Evolutionary conservation across 2,329 filamentous ascomycete species (phyloP).

Genomic region (Dothidotthia symphoricarpi): DNA sequence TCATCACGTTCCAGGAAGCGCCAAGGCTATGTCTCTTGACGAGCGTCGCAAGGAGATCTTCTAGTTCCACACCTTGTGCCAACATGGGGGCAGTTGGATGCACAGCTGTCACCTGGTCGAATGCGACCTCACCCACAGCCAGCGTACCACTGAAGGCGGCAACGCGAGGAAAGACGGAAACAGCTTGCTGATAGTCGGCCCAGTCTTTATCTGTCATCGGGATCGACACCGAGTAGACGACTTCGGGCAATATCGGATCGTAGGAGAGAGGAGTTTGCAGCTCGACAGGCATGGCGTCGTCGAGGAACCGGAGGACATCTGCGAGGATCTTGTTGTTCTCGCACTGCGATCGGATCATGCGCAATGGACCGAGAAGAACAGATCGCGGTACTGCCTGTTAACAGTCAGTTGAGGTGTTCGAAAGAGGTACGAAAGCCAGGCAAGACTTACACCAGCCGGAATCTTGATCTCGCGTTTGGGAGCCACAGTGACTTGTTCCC

Average conservation of each 20-base stretch:
- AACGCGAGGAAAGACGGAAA: constrained; percentile 9
- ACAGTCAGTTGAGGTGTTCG: neutral
- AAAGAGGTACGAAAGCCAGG: too few relatives aligned
- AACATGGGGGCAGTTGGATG: neutral
- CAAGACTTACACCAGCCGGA: neutral
- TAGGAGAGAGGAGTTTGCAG: constrained; percentile 3
- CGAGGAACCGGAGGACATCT: constrained; percentile 7
- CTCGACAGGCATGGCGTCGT: constrained; percentile 8
- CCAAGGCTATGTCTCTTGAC: neutral
- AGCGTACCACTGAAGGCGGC: constrained; percentile 10
- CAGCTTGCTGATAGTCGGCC: constrained; percentile 9
- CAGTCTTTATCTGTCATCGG: constrained; percentile 14
- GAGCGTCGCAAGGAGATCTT: neutral
- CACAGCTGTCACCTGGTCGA: constrained; percentile 8
- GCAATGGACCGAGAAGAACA: constrained; percentile 13
- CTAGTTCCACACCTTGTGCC: neutral
- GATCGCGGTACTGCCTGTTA: constrained; percentile 1
- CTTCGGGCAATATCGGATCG: constrained; percentile 9
- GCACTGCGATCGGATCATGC: constrained; percentile 6
- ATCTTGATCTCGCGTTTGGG: neutral
- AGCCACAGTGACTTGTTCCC: too few relatives aligned
- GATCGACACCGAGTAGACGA: constrained; percentile 13
- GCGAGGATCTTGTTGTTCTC: neutral
- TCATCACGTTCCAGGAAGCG: neutral
- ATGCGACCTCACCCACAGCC: neutral